Evolutionary conservation across 139 green algal genomes (phyloP), one percentile per base, ranked within the genome.

Genomic region (Dunaliella primolecta): DNA sequence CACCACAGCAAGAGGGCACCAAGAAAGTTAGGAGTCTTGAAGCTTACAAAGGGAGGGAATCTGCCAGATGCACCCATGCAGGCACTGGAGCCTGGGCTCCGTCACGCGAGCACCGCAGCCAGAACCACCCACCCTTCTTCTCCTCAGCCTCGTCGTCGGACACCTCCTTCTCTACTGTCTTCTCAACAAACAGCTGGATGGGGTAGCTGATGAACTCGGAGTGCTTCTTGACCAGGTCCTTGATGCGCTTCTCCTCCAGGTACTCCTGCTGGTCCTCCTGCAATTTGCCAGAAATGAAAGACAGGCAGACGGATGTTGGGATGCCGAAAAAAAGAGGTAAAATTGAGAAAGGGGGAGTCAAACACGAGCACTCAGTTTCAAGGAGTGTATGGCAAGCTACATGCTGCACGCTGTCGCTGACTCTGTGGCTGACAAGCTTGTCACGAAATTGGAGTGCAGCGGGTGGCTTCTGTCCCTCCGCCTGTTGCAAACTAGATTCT

Each of bases 161-260:
- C 57, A 98, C 95, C 91, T 98, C 97, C 92, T 99, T 99, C 93
- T 99, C 96, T 32, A 95, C 96, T 0, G 96, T 99, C 95, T 99
- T 99, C 93, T 98, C 95, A 20, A 89, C 95, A 95, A 95, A 99
- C 77, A 99, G 92, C 27, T 92, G 96, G 91, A 99, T 99, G 75
- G 97, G 97, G 93, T 99, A 99, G 81, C 88, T 94, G 92, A 99
- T 99, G 95, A 99, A 99, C 94, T 99, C 97, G 78, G 85, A 94
- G 94, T 99, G 97, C 95, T 99, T 99, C 94, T 99, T 99, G 7
- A 99, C 94, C 76, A 99, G 91, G 87, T 99, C 97, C 94, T 99
- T 99, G 30, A 99, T 85, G 70, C 95, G 92, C 64, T 96, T 92
- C 94, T 99, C 97, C 93, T 99, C 97, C 38, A 99, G 88, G 90